A percentile compares a stretch with the other conserved stretches of the same genome.
Evolutionary conservation across 176 grass and related monocot genomes (phyloP).

Genomic region (Coix lacrymajobi): DNA sequence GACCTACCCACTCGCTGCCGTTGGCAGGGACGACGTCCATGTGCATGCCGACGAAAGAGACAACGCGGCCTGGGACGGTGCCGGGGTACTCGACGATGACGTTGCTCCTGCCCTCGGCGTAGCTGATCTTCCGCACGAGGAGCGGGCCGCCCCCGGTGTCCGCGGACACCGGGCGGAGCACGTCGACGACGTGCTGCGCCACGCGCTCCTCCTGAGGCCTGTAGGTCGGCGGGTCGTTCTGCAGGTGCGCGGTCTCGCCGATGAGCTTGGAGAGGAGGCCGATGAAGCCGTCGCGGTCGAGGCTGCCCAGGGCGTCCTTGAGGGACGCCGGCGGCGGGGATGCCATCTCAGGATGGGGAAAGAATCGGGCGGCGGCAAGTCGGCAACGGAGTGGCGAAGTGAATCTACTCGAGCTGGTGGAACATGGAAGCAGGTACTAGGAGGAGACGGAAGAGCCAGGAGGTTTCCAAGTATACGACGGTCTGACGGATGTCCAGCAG

Average conservation of each 20-base stretch:
- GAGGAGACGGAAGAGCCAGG: too few species aligned
- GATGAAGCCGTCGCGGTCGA: conserved; percentile 66
- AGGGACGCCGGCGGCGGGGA: conserved; percentile 35
- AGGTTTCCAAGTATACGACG: too few species aligned
- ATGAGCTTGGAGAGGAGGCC: conserved; percentile 72
- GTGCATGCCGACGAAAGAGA: conserved; percentile 95
- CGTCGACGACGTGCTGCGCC: conserved; percentile 76
- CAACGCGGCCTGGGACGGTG: conserved; percentile 43
- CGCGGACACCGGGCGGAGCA: conserved; percentile 51
- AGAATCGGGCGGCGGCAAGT: not conserved
- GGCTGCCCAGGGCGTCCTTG: conserved; percentile 49
- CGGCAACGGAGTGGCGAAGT: not conserved
- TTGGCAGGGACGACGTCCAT: conserved; percentile 95
- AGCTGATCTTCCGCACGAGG: conserved; percentile 58
- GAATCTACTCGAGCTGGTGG: not conserved
- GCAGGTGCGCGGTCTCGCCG: conserved; percentile 68
- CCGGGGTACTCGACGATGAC: conserved; percentile 90
- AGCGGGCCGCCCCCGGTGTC: conserved; percentile 67
- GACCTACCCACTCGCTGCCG: conserved; percentile 63
- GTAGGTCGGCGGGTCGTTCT: conserved; percentile 79
- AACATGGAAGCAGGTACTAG: not conserved
- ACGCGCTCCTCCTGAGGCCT: conserved; percentile 81
- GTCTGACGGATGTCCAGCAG: too few species aligned
- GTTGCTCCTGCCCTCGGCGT: conserved; percentile 67
- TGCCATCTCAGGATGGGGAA: conserved; percentile 39